Evolutionary conservation across 2,329 filamentous ascomycete species (phyloP), one percentile per base, ranked within the genome.

Genomic region (Trichothecium roseum): DNA sequence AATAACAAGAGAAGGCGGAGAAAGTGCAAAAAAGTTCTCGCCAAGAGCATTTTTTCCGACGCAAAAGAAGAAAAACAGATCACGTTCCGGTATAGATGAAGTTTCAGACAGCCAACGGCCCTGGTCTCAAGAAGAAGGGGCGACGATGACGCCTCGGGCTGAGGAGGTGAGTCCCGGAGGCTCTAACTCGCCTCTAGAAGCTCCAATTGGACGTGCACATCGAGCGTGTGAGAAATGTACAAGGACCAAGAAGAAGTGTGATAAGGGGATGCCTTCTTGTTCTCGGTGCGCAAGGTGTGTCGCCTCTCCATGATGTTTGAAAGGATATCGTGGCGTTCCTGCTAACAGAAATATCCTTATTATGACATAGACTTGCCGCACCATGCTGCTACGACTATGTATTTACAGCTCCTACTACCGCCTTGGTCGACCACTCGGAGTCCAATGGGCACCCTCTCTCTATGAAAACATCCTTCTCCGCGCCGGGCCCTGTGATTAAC

Each of bases 221-320:
- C 46, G 55, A 27, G 54, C 55, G 18, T 58, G 55, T 45, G 55
- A 58, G 42, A 58, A 58, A 41, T 58, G 55, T 44, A 58, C 55
- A 8, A 42, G 55, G 29, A 57, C 55, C 36, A 58, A 58, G 47
- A 58, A 58, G 51, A 58, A 56, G 41, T 58, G 55, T 39, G 55
- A 58, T 45, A 58, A 58, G 46, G 54, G 51, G 24, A 42, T 58
- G 27, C 55, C 55, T 20, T 42, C 53, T 32, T 58, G 55, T 37
- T 55, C 53, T 37, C 47, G 55, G 27, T 58, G 55, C 40, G 52
- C 50, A 18, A 54, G 54, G 54, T 57, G 40, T 30, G 46, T 36
- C 35, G 28, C 5, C 31, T 32, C 28, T 36, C 30, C 17, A 29
- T 30, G n/a, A n/a, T n/a, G n/a, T 29, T n/a, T 29, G 9, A 29